Evolutionary conservation across 805 yeast genomes (phyloP).

Genomic region (Kuraishia cidri): DNA sequence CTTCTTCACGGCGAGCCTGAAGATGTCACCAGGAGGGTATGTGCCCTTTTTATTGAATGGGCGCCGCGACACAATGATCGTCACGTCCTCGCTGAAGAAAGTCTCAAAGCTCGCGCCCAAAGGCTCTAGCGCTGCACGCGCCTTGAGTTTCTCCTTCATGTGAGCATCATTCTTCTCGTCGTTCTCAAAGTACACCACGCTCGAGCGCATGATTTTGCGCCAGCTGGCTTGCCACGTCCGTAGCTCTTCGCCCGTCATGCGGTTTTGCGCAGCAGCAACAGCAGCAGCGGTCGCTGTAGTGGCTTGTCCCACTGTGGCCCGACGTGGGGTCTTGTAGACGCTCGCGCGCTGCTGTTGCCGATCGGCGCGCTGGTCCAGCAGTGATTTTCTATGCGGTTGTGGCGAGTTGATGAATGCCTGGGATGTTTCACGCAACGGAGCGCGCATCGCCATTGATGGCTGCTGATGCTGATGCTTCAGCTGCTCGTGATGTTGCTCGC

Average conservation of each 20-base stretch:
- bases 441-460: no score
- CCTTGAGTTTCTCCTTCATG: constrained; percentile 22
- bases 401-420: no score
- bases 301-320: no score
- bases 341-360: no score
- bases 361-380: no score
- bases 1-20: constrained; percentile 49
- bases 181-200: constrained; percentile 49
- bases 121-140: constrained; percentile 22
- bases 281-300: no score
- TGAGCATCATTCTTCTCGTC: constrained; percentile 19
- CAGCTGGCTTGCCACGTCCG: constrained; percentile 52
- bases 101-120: constrained; percentile 50
- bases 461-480: no score
- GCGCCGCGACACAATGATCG: constrained; percentile 74
- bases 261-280: no score
- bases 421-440: no score
- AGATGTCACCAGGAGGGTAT: constrained; percentile 51
- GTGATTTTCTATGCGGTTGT: no score
- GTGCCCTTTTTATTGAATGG: constrained; percentile 24
- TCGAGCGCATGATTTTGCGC: constrained; percentile 47
- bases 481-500: no score
- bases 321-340: no score
- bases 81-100: constrained; percentile 53
- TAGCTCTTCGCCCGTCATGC: constrained; percentile 29